A percentile compares a stretch with the other conserved stretches of the same genome.
Conservation (phyloP, 75 land plant species). For the Isoetes taiwanensis region DNA sequence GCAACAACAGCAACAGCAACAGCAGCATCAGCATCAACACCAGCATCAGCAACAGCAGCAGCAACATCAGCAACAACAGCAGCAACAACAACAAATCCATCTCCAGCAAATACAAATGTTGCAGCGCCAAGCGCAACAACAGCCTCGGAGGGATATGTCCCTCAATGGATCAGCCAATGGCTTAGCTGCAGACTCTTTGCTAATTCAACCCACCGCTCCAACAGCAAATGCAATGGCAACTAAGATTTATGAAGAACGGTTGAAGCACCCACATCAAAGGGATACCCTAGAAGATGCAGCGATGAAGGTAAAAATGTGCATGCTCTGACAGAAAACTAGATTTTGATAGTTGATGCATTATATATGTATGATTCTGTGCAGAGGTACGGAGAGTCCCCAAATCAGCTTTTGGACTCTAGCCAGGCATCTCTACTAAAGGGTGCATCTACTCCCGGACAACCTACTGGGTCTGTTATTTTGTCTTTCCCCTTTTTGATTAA, state of each 20-base stretch:
- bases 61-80: slow-evolving; percentile 19
- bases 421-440: slow-evolving; percentile 40
- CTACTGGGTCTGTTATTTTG: slow-evolving; percentile 29
- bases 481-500: neutral
- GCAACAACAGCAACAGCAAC: slow-evolving; percentile 56
- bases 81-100: slow-evolving; percentile 18
- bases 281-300: slow-evolving; percentile 66
- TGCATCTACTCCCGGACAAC: slow-evolving; percentile 28
- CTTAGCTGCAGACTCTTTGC: slow-evolving; percentile 41
- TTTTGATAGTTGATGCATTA: neutral
- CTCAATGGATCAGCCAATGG: slow-evolving; percentile 52
- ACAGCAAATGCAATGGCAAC: slow-evolving; percentile 77
- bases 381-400: slow-evolving; percentile 49
- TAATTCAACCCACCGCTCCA: slow-evolving; percentile 28
- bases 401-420: slow-evolving; percentile 39
- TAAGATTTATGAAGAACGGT: slow-evolving; percentile 78
- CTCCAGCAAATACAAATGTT: slow-evolving; percentile 14
- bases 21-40: slow-evolving; percentile 44
- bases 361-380: slow-evolving; percentile 22
- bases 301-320: slow-evolving; percentile 51
- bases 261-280: slow-evolving; percentile 72
- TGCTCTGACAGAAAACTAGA: neutral
- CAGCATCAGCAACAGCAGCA: slow-evolving; percentile 42
- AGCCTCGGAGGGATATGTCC: slow-evolving; percentile 40
- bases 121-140: slow-evolving; percentile 42